Conservation (phyloP, 2,329 filamentous ascomycete genomes). For the Aurifilum marmelostoma region DNA sequence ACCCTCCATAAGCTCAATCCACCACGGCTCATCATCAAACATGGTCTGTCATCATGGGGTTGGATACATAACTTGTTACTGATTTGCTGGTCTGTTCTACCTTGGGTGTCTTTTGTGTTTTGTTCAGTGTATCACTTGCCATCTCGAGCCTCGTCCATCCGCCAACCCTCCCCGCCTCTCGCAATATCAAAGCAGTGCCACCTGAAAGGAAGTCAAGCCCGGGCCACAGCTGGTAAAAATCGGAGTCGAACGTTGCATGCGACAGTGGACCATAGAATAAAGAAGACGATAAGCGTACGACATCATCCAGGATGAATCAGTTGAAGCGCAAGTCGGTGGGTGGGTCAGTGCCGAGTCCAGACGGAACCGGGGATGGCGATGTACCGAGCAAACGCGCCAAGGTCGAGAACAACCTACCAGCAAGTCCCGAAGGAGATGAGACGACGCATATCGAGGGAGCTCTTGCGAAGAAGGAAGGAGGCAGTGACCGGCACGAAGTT, state of each 20-base stretch:
- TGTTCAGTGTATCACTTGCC: neutral
- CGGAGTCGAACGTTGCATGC: neutral
- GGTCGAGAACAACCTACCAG: neutral
- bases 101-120: neutral
- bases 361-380: conserved; percentile 15
- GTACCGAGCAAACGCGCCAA: conserved; percentile 25
- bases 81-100: no score
- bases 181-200: neutral
- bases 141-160: neutral
- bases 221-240: neutral
- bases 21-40: neutral
- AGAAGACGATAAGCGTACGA: conserved; percentile 1
- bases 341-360: conserved; percentile 15
- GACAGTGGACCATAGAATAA: neutral
- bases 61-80: neutral
- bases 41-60: neutral
- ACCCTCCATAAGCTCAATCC: neutral
- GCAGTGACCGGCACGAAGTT: neutral
- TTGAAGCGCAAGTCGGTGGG: conserved; percentile 28
- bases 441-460: neutral
- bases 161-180: neutral
- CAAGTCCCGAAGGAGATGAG: conserved; percentile 3
- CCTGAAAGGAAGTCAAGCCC: neutral
- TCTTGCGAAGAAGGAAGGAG: conserved; percentile 6
- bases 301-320: conserved; percentile 17